These are phyloP conservation scores for Tylopilus orsonianus DNA, from an alignment of 1,284 basidiomycete genomes.

Conservation along the genomic window DNA sequence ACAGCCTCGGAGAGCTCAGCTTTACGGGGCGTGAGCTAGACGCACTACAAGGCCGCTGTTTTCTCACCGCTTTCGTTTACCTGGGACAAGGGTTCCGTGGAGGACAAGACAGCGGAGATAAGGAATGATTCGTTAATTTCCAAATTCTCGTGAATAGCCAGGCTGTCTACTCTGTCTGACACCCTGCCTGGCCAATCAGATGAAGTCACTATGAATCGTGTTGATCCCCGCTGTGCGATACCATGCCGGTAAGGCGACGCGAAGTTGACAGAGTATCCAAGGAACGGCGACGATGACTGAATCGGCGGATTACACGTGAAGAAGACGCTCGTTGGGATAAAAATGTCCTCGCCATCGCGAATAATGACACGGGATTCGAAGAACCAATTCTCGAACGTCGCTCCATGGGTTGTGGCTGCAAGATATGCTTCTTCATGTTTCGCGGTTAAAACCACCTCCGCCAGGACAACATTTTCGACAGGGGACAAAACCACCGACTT, in stretches of 20 bases:
- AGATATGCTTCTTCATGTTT: slow-evolving; percentile 44
- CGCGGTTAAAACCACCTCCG: slow-evolving; percentile 49
- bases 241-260: slow-evolving; percentile 77
- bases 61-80: slow-evolving; percentile 16
- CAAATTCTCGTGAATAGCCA: slow-evolving; percentile 41
- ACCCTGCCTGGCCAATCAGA: slow-evolving; percentile 20
- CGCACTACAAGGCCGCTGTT: background rate
- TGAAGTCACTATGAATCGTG: slow-evolving; percentile 58
- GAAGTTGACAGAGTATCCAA: slow-evolving; percentile 47
- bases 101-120: slow-evolving; percentile 32
- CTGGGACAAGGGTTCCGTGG: slow-evolving; percentile 18
- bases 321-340: slow-evolving; percentile 25
- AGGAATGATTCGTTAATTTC: slow-evolving; percentile 77
- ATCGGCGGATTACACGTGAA: slow-evolving; percentile 19
- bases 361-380: slow-evolving; percentile 42
- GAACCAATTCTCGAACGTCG: slow-evolving; percentile 27
- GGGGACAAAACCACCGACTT: slow-evolving; percentile 23
- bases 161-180: slow-evolving; percentile 8
- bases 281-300: slow-evolving; percentile 21
- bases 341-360: slow-evolving; percentile 47
- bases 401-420: slow-evolving; percentile 21
- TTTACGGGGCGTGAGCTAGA: slow-evolving; percentile 8
- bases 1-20: slow-evolving; percentile 5
- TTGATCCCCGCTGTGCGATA: slow-evolving; percentile 46
- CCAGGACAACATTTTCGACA: slow-evolving; percentile 29